phyloP scores from a whole-genome alignment of 176 grass and related monocot species.

The Juncus inflexus region DNA sequence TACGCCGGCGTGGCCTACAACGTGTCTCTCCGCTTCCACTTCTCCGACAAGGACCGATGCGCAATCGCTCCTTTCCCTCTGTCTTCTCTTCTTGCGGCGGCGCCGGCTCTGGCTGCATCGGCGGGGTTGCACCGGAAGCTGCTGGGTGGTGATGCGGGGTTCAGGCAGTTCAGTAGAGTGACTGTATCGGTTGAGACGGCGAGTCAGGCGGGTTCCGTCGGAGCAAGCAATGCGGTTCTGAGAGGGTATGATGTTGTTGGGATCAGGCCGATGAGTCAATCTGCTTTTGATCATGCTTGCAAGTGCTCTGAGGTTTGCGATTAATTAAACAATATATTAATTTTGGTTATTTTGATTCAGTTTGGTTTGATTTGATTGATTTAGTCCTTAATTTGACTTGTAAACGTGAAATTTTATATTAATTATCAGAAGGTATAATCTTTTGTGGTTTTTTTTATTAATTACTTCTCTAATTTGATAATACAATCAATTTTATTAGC shows the following conservation, averaged over 20 bases:
- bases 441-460: too few species aligned
- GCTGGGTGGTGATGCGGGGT: conserved; percentile 35
- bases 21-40: conserved; percentile 51
- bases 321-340: background rate
- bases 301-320: conserved; percentile 29
- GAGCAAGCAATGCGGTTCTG: conserved; percentile 43
- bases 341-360: background rate
- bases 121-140: conserved; percentile 45
- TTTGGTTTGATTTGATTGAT: background rate
- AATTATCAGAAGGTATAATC: background rate
- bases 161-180: conserved; percentile 67
- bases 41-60: conserved; percentile 52
- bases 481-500: too few species aligned
- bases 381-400: background rate
- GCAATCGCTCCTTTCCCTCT: conserved; percentile 35
- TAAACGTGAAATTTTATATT: background rate
- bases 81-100: conserved; percentile 43
- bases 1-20: conserved; percentile 37
- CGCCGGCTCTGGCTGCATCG: conserved; percentile 36
- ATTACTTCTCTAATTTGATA: background rate
- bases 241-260: conserved; percentile 64
- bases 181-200: conserved; percentile 53
- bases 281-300: conserved; percentile 70
- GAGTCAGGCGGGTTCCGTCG: conserved; percentile 28
- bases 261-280: conserved; percentile 47